Percentiles rank a stretch among this genome's conserved stretches.
These are phyloP conservation scores for Trichoderma simmonsii DNA, from an alignment of 2,329 filamentous ascomycete species.

Conservation along the genomic window DNA sequence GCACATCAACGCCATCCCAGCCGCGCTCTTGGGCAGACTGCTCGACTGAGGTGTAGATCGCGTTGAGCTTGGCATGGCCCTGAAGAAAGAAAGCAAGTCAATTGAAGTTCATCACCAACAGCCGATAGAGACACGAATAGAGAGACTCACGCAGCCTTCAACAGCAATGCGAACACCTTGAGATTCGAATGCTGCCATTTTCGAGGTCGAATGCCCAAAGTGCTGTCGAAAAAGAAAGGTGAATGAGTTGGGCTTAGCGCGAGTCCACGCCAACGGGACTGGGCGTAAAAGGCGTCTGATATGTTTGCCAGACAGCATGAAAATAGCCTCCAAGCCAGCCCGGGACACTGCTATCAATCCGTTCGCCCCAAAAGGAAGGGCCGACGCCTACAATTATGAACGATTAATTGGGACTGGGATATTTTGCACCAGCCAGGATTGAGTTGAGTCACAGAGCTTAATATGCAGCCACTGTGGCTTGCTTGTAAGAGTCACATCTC, in stretches of 20 bases:
- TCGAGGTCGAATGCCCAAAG: not conserved
- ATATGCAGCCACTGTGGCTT: not conserved
- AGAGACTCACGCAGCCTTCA: constrained; percentile 73
- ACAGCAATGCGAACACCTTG: constrained; percentile 71
- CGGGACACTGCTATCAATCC: not conserved
- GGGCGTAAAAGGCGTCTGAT: not conserved
- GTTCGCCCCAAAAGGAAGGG: not conserved
- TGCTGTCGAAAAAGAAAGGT: not conserved
- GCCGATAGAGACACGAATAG: not conserved
- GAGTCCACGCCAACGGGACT: not conserved
- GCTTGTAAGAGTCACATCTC: not conserved
- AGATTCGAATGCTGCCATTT: constrained; percentile 35
- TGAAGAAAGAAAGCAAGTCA: constrained; percentile 37
- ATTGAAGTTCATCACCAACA: not conserved
- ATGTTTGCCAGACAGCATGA: not conserved
- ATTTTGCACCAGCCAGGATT: not conserved
- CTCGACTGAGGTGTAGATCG: constrained; percentile 79
- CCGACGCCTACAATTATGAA: not conserved
- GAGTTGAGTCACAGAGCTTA: not conserved
- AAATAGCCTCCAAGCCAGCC: not conserved
- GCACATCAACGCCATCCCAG: constrained; percentile 79
- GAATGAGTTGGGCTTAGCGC: not conserved
- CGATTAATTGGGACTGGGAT: not conserved
- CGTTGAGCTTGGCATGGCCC: constrained; percentile 89
- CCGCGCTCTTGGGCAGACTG: constrained; percentile 65